Conservation (phyloP, 306 rosid species). For the Quercus ilex region DNA sequence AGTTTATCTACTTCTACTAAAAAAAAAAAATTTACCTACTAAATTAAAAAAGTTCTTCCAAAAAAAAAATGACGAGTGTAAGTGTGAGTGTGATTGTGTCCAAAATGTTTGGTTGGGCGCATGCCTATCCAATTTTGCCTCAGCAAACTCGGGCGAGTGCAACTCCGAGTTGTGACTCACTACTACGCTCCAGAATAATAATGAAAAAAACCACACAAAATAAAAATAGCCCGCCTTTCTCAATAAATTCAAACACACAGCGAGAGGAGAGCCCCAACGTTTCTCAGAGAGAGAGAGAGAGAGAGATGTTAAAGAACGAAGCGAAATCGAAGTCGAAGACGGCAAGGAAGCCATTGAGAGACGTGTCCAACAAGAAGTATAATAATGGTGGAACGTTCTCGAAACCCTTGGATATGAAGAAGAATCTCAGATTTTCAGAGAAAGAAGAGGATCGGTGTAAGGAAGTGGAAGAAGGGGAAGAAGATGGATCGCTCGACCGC, state of each 20-base stretch:
- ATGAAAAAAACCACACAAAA: neutral
- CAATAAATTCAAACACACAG: slow-evolving; percentile 25
- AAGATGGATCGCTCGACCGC: slow-evolving; percentile 36
- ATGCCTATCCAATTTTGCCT: too few relatives aligned
- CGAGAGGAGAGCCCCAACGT: neutral
- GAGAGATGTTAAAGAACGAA: slow-evolving; percentile 29
- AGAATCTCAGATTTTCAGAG: neutral
- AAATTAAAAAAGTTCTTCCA: too few relatives aligned
- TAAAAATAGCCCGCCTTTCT: slow-evolving; percentile 11
- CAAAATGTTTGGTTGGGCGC: too few relatives aligned
- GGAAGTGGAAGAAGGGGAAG: neutral
- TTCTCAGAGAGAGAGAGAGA: slow-evolving; percentile 4
- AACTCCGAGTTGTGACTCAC: neutral
- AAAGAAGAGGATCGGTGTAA: neutral
- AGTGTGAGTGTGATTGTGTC: too few relatives aligned
- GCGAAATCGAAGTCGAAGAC: slow-evolving; percentile 36
- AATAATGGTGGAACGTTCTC: slow-evolving; percentile 25
- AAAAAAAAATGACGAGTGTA: too few relatives aligned
- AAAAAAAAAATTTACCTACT: too few relatives aligned
- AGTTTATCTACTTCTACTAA: too few relatives aligned
- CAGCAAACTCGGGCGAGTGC: too few relatives aligned
- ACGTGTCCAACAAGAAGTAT: slow-evolving; percentile 29
- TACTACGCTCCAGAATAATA: neutral
- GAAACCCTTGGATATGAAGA: slow-evolving; percentile 11
- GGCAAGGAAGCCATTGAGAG: slow-evolving; percentile 38